Percentiles rank a stretch among this genome's conserved stretches.
Conservation (phyloP, 768 basidiomycete genomes). For the Suillus spraguei region DNA sequence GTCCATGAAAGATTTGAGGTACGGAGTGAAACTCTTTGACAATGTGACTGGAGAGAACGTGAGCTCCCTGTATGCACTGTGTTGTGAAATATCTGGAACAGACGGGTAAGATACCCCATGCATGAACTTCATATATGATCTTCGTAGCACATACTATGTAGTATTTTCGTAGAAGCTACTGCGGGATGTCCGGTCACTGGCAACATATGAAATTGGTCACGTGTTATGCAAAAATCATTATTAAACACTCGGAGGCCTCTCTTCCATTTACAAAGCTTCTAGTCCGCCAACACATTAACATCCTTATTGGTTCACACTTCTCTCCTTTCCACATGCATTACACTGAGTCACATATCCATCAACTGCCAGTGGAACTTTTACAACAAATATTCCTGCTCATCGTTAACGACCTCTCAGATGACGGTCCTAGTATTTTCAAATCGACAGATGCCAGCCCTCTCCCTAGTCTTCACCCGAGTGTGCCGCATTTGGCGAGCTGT, state of each 20-base stretch:
- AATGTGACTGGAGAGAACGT: no score
- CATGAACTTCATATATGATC: no score
- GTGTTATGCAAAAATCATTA: background rate
- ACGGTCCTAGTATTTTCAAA: background rate
- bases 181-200: no score
- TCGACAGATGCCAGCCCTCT: background rate
- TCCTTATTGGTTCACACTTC: background rate
- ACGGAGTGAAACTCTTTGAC: no score
- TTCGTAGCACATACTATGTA: no score
- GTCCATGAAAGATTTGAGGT: no score
- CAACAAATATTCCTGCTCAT: background rate
- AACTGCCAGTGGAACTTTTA: conserved; percentile 1
- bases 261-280: no score
- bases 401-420: background rate
- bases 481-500: background rate
- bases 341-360: background rate
- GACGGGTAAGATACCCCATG: no score
- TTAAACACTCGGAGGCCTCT: background rate
- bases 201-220: background rate
- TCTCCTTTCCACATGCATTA: background rate
- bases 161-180: no score
- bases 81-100: no score
- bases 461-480: background rate
- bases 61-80: no score
- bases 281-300: background rate